Percentiles rank a stretch among this genome's conserved stretches.
Evolutionary conservation across 179 eudicot species (phyloP).

Genomic region (Heliamphora pulchella): DNA sequence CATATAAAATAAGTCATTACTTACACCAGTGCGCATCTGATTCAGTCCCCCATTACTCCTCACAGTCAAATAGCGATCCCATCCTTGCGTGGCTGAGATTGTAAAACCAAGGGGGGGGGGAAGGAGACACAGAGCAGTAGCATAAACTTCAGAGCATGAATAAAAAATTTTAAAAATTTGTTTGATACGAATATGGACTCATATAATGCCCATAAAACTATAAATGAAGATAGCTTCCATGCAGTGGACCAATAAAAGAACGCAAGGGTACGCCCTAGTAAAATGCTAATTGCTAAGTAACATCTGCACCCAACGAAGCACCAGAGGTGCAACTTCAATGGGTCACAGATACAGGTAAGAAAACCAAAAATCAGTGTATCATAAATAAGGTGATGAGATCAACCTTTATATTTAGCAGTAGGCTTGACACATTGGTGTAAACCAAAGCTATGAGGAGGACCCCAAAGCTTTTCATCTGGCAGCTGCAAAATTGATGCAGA

Average conservation of each 20-base stretch:
- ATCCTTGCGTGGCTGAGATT: conserved; percentile 45
- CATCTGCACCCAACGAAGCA: neutral
- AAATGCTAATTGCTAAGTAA: neutral
- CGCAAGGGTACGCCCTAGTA: neutral
- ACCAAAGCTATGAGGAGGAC: conserved; percentile 38
- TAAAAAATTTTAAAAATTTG: neutral
- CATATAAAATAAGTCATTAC: conserved; percentile 20
- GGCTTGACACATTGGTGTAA: conserved; percentile 60
- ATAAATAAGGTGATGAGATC: neutral
- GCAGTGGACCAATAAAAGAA: neutral
- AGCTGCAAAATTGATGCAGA: conserved; percentile 31
- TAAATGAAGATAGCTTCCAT: neutral
- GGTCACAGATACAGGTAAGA: neutral
- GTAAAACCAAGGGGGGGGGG: neutral
- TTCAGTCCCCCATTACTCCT: conserved; percentile 82
- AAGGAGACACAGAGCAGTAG: neutral
- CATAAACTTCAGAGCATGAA: neutral
- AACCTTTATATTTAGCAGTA: conserved; percentile 67
- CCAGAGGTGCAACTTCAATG: neutral
- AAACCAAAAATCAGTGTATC: neutral
- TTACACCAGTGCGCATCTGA: conserved; percentile 95
- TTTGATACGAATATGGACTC: neutral
- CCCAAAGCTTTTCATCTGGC: conserved; percentile 42
- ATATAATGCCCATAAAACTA: neutral
- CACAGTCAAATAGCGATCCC: conserved; percentile 65